Evolutionary conservation across 345 rosid species (phyloP), one percentile per base, ranked within the genome.

Genomic region (Eucalyptus victrix): DNA sequence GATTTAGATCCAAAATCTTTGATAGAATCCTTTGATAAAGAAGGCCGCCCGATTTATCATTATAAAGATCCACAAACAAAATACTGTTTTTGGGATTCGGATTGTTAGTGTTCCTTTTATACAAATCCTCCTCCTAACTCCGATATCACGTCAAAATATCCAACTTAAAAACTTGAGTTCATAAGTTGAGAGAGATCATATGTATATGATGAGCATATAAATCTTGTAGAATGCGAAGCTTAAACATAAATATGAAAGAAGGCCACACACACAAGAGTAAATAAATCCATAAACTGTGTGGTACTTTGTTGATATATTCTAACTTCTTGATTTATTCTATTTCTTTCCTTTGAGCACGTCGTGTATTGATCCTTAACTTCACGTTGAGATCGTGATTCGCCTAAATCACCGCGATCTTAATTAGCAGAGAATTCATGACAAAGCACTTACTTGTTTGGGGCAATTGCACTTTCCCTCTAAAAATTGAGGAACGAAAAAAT

Each of bases 141-240:
- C 0, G 0, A 24, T 24, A 56, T 56, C 30, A 24, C 3, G 1
- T 56, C 3, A 9, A 4, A 24, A 24, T 6, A 24, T 56, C 62
- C 30, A 56, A 10, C 14, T 0, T 4, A 10, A 56, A 24, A 4
- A 4, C 30, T 56, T 9, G 62, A 56, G 2, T 56, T 56, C 30
- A 56, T 56, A 56, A 0, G 3, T 2, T 1, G 1, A 9, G 30
- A 56, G 1, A 24, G 62, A 4, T 24, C 1, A 0, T 24, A 56
- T 56, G 62, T 5, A 56, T 56, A 56, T 56, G 6, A 56, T 23
- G 30, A 56, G 30, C 30, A 4, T 23, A 23, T 56, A 23, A 0
- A 56, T 30, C 12, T 56, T 24, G 6, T 9, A 56, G 2, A 23
- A 56, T 56, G 30, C 1, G 6, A 9, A 56, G 9, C 30, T 56